Evolutionary conservation across 2,329 filamentous ascomycete genomes (phyloP).

Genomic region (Didymella glomerata): DNA sequence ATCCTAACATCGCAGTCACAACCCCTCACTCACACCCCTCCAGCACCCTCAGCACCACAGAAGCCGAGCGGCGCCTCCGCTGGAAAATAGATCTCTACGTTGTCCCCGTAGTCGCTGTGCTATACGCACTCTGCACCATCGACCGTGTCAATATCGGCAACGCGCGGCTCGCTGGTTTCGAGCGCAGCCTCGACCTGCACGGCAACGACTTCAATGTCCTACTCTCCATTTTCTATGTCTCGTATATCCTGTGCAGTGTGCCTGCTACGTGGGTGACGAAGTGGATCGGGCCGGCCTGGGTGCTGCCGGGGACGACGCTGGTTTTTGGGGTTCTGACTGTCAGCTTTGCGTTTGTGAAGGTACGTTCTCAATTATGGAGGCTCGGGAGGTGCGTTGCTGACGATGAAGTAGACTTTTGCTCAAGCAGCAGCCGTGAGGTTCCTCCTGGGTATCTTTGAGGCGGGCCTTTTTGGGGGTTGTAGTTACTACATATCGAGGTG

Average conservation of each 20-base stretch:
- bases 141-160: conserved; percentile 3
- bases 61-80: background rate
- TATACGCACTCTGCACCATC: background rate
- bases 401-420: background rate
- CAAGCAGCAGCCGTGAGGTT: background rate
- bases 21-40: background rate
- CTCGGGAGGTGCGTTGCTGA: background rate
- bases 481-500: conserved; percentile 1
- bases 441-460: background rate
- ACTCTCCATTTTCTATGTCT: background rate
- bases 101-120: background rate
- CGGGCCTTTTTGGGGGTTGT: background rate
- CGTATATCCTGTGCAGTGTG: background rate
- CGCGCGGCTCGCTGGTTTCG: conserved; percentile 1
- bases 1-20: background rate
- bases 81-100: background rate
- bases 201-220: background rate
- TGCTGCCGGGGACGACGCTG: background rate
- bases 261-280: background rate
- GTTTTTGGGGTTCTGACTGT: background rate
- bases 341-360: background rate
- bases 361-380: background rate
- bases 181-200: background rate
- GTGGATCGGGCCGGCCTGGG: background rate
- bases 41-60: background rate